These are phyloP conservation scores for Leucosporidium yakuticum DNA, from an alignment of 768 basidiomycete genomes.

Conservation along the genomic window DNA sequence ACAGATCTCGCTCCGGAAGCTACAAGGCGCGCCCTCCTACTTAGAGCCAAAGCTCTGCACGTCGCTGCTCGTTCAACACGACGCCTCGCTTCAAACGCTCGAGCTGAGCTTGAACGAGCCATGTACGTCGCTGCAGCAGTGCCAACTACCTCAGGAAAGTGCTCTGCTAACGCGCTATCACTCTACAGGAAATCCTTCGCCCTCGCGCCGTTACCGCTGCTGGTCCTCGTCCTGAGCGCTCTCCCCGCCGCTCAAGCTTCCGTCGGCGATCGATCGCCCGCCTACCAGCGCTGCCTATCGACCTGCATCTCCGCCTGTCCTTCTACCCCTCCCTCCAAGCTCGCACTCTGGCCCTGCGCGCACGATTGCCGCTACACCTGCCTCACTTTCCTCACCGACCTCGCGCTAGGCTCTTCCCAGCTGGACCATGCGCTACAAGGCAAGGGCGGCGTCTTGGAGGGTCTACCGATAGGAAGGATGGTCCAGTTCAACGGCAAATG, in stretches of 20 bases:
- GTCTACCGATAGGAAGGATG: constrained; percentile 41
- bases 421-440: not conserved
- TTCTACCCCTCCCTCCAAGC: constrained; percentile 44
- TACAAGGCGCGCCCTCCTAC: too few relatives aligned
- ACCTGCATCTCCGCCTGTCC: constrained; percentile 50
- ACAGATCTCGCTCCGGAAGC: too few relatives aligned
- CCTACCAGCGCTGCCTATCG: constrained; percentile 54
- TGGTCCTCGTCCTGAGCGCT: not conserved
- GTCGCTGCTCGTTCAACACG: too few relatives aligned
- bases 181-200: too few relatives aligned
- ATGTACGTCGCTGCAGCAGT: too few relatives aligned
- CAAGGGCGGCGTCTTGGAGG: constrained; percentile 48
- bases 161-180: too few relatives aligned
- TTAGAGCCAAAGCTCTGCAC: too few relatives aligned
- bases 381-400: constrained; percentile 47
- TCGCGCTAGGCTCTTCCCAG: not conserved
- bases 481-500: constrained; percentile 93
- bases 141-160: too few relatives aligned
- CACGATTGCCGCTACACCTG: constrained; percentile 87
- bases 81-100: too few relatives aligned
- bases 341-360: constrained; percentile 74
- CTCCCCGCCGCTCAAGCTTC: constrained; percentile 3
- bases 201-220: too few relatives aligned
- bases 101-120: too few relatives aligned
- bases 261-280: constrained; percentile 54